Evolutionary conservation across 2,329 filamentous ascomycete genomes (phyloP).

Genomic region (Chaetomium globosum): DNA sequence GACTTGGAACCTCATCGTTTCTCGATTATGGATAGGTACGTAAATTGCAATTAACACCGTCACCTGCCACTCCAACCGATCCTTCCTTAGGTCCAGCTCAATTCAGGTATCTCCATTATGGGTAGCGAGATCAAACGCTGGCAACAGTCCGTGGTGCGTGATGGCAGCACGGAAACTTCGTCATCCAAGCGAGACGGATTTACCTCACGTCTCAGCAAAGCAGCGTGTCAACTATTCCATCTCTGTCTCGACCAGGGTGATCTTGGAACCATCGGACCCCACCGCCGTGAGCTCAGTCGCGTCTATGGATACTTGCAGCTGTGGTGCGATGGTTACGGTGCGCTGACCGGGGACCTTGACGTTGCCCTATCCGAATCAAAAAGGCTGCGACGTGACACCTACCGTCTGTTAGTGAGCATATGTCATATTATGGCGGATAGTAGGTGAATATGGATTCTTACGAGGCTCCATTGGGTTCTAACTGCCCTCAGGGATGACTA

Average conservation of each 20-base stretch:
- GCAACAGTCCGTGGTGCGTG: not conserved
- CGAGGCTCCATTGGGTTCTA: not conserved
- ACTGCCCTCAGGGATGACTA: not conserved
- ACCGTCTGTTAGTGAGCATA: slow-evolving; percentile 10
- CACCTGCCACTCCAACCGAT: not conserved
- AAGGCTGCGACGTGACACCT: slow-evolving; percentile 1
- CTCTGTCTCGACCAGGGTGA: not conserved
- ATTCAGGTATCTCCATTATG: not conserved
- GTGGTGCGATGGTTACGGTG: slow-evolving; percentile 16
- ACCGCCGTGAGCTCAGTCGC: not conserved
- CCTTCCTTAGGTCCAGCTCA: not conserved
- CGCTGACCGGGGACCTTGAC: not conserved
- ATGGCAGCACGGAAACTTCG: not conserved
- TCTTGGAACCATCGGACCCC: not conserved
- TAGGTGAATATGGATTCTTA: not conserved
- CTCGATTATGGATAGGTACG: not conserved
- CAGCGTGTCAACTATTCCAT: not conserved
- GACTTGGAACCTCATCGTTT: not conserved
- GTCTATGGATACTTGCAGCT: slow-evolving; percentile 5
- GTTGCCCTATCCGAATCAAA: not conserved
- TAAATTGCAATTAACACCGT: not conserved
- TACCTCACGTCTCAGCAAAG: slow-evolving; percentile 1
- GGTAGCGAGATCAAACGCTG: not conserved
- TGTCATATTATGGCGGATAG: slow-evolving; percentile 6
- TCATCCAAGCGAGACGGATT: not conserved